phyloP scores from a whole-genome alignment of 2,329 filamentous ascomycete genomes.

The Pseudopyricularia javanii region DNA sequence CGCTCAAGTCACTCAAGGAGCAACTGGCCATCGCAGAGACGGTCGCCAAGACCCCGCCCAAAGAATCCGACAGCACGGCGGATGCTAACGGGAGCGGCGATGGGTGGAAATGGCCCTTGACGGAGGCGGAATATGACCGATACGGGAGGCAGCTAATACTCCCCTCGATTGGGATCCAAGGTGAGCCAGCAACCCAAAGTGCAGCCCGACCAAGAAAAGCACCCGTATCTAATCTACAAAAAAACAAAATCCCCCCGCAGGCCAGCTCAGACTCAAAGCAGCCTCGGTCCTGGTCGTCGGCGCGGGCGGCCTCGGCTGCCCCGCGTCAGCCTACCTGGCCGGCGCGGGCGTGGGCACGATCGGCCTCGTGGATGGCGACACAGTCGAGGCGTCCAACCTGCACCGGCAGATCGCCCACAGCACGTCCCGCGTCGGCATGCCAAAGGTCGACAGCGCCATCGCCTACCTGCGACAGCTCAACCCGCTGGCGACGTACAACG shows the following conservation, averaged over 20 bases:
- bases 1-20: conserved; percentile 30
- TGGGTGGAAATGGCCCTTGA: conserved; percentile 53
- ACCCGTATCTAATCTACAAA: neutral
- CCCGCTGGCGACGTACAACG: conserved; percentile 51
- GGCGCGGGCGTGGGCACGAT: conserved; percentile 77
- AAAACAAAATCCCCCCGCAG: too few relatives aligned
- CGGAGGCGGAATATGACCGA: conserved; percentile 62
- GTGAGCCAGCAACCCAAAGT: conserved; percentile 27
- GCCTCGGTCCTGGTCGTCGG: conserved; percentile 72
- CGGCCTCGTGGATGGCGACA: conserved; percentile 78
- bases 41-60: conserved; percentile 1
- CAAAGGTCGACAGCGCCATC: conserved; percentile 71
- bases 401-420: conserved; percentile 83
- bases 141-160: conserved; percentile 90
- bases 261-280: conserved; percentile 61
- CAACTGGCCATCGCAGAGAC: conserved; percentile 30
- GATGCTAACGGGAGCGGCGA: neutral
- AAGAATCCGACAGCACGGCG: neutral
- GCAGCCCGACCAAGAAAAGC: too few relatives aligned
- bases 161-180: conserved; percentile 64
- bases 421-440: conserved; percentile 55
- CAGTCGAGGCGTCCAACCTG: conserved; percentile 79
- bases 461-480: conserved; percentile 52
- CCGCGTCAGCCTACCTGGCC: conserved; percentile 83
- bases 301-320: conserved; percentile 81